These are phyloP conservation scores for Setaria viridis DNA, from an alignment of 202 grass and related monocot species.

Conservation along the genomic window DNA sequence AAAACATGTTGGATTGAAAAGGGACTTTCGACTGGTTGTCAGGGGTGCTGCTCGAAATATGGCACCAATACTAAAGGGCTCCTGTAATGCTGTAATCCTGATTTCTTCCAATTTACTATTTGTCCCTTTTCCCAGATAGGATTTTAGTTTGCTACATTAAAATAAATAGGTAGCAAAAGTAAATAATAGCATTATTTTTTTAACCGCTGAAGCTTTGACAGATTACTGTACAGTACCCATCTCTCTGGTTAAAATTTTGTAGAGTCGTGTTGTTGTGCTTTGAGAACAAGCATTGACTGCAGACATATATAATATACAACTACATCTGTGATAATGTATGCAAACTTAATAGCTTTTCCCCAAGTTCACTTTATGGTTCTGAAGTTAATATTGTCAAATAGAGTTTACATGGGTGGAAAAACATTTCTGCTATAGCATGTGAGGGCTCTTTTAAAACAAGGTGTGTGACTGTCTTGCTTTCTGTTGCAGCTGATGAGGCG, in stretches of 20 bases:
- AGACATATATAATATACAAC: background rate
- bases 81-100: conserved; percentile 82
- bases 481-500: conserved; percentile 85
- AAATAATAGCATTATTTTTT: conserved; percentile 26
- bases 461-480: conserved; percentile 34
- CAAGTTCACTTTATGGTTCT: background rate
- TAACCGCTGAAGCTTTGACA: background rate
- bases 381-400: background rate
- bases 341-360: background rate
- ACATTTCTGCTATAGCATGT: background rate
- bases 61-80: conserved; percentile 92
- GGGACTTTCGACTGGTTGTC: conserved; percentile 93
- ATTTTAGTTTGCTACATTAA: conserved; percentile 24
- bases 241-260: conserved; percentile 23
- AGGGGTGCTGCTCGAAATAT: conserved; percentile 97
- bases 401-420: background rate
- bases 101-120: conserved; percentile 34
- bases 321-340: background rate
- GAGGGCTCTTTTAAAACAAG: conserved; percentile 9
- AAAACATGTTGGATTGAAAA: conserved; percentile 96
- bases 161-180: conserved; percentile 2
- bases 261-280: background rate
- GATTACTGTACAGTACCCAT: background rate
- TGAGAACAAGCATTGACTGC: background rate
- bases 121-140: conserved; percentile 10